Evolutionary conservation across 257 asterid species (phyloP), one percentile per base, ranked within the genome.

Genomic region (Solanum peruvianum): DNA sequence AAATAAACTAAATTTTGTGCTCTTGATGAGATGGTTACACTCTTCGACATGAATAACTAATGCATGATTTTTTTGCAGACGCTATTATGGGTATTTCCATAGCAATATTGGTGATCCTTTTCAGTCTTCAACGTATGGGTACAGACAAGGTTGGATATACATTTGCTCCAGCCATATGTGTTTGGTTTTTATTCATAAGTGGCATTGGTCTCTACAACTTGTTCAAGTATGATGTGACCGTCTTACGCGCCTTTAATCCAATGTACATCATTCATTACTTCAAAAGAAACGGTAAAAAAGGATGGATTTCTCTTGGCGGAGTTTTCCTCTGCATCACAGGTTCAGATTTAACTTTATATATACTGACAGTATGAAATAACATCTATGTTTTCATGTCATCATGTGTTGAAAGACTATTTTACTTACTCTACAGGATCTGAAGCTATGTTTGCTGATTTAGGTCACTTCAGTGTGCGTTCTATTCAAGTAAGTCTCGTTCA

Each of bases 381-480:
- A n/a, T 64, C 2, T 25, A 0, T 11, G 9, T 4, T 64, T 64
- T 11, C 15, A n/a, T 64, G 39, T 37, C 7, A 37, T 37, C 7
- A 37, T 37, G 29, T 20, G 41, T 80, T 80, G 18, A 45, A 45
- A 1, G 66, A 45, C 84, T 44, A 5, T 27, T 78, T 23, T 77
- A 37, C 25, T n/a, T 2, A 27, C 16, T 27, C 29, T 3, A 4
- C 88, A 93, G 98, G 98, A 62, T 86, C 98, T 0, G 98, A 95
- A 85, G 98, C 98, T 87, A 94, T 95, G 96, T 95, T 95, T 86
- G 98, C 98, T 11, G 98, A 95, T 89, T 90, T 95, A 33, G 98
- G 98, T 33, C 98, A 95, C 88, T 95, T 95, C 72, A 94, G 85
- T 37, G 93, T 94, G 11, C 93, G 85, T 0, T 94, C 97, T 0